A percentile compares a stretch with the other conserved stretches of the same genome.
These are phyloP conservation scores for Pseudogymnoascus sp. DNA, from an alignment of 2,329 filamentous ascomycete genomes.

Conservation along the genomic window DNA sequence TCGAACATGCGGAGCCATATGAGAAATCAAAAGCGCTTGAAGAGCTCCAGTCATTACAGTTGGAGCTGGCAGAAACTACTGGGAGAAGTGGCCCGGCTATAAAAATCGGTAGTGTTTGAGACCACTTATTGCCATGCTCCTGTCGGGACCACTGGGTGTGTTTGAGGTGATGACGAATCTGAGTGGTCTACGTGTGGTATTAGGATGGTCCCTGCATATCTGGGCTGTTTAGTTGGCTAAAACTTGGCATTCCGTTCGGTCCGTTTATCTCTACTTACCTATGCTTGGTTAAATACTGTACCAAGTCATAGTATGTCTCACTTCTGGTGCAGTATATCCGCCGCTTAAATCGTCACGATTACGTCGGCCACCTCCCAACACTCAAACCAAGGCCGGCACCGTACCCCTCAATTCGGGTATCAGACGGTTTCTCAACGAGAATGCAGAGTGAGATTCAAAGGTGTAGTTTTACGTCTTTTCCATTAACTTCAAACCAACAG, in stretches of 20 bases:
- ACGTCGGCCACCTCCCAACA: not conserved
- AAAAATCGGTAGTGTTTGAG: slow-evolving; percentile 6
- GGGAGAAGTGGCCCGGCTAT: slow-evolving; percentile 11
- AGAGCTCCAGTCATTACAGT: slow-evolving; percentile 12
- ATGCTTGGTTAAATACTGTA: not conserved
- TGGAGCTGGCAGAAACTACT: slow-evolving; percentile 13
- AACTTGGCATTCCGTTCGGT: not conserved
- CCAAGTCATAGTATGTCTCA: no score
- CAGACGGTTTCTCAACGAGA: not conserved
- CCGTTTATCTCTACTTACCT: not conserved
- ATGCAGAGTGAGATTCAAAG: not conserved
- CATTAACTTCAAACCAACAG: not conserved
- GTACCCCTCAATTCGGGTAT: not conserved
- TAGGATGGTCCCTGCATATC: not conserved
- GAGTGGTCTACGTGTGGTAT: not conserved
- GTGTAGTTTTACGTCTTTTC: not conserved
- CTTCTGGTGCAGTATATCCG: not conserved
- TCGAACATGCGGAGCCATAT: slow-evolving; percentile 13
- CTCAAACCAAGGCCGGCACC: not conserved
- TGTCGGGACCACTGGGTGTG: not conserved
- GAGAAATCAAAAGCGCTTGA: slow-evolving; percentile 11
- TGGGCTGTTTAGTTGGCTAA: not conserved
- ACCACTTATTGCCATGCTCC: not conserved
- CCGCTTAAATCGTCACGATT: not conserved
- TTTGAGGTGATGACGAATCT: not conserved